Percentiles rank a stretch among this genome's conserved stretches.
phyloP scores from a whole-genome alignment of 352 stramenopile species.

The Aphanomyces stellatus region DNA sequence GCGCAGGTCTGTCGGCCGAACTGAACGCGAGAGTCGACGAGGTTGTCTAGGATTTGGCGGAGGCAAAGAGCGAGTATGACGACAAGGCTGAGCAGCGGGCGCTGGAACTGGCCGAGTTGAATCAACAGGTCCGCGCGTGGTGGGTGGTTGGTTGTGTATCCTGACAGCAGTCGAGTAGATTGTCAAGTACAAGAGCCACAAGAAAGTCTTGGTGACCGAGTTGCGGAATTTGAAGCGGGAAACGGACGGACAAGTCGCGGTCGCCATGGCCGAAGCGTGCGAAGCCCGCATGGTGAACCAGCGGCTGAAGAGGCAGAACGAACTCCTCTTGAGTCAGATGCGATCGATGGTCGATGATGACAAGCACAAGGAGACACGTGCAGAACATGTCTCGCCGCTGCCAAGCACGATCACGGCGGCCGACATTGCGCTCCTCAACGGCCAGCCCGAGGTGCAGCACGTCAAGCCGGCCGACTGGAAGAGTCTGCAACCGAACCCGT shows the following conservation, averaged over 20 bases:
- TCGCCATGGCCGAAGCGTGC: conserved; percentile 75
- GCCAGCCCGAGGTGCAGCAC: conserved; percentile 20
- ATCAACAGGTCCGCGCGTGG: conserved; percentile 36
- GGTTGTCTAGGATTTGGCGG: conserved; percentile 42
- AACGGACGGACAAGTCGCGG: conserved; percentile 56
- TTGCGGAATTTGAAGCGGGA: conserved; percentile 74
- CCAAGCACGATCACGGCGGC: conserved; percentile 60
- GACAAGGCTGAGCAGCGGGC: conserved; percentile 46
- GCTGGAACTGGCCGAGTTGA: conserved; percentile 44
- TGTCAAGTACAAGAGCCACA: conserved; percentile 70
- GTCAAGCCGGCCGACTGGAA: not conserved
- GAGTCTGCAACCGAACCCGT: conserved; percentile 26
- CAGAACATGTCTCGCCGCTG: conserved; percentile 26
- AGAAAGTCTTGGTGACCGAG: conserved; percentile 65
- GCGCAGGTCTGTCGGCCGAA: conserved; percentile 30
- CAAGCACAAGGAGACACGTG: conserved; percentile 17
- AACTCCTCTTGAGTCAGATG: conserved; percentile 71
- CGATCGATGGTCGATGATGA: conserved; percentile 58
- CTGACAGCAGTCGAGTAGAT: conserved; percentile 4
- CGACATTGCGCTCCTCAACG: conserved; percentile 70
- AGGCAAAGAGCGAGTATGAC: conserved; percentile 61
- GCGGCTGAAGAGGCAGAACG: conserved; percentile 74
- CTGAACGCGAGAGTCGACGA: no score
- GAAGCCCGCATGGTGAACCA: conserved; percentile 84
- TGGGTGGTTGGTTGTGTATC: not conserved